Evolutionary conservation across 2,329 filamentous ascomycete genomes (phyloP).

Genomic region (Cladophialophora immunda): DNA sequence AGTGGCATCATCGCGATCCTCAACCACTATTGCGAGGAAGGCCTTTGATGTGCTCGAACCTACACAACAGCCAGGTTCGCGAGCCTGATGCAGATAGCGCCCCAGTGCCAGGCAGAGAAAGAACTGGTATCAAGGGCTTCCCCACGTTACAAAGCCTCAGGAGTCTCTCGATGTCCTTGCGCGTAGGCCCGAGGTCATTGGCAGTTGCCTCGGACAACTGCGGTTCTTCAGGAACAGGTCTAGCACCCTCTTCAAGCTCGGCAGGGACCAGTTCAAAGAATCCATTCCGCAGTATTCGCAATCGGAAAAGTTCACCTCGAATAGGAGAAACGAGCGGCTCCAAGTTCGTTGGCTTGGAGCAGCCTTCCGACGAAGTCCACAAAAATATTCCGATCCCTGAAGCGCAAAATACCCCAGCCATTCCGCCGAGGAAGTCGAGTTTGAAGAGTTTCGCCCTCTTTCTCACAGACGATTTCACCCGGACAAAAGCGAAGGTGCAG

Average conservation of each 20-base stretch:
- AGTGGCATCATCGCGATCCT: not conserved
- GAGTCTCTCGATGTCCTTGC: slow-evolving; percentile 24
- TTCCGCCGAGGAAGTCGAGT: slow-evolving; percentile 25
- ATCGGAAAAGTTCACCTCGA: slow-evolving; percentile 20
- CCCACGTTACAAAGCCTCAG: slow-evolving; percentile 22
- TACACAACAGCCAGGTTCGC: not conserved
- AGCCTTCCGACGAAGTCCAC: not conserved
- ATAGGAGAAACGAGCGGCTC: slow-evolving; percentile 8
- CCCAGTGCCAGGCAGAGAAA: not conserved
- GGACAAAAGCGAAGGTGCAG: not conserved
- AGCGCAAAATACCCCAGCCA: not conserved
- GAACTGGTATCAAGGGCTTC: not conserved
- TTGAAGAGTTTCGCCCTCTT: slow-evolving; percentile 21
- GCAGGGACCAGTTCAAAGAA: slow-evolving; percentile 15
- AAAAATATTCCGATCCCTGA: not conserved
- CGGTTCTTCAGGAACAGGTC: not conserved
- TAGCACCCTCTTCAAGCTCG: slow-evolving; percentile 1
- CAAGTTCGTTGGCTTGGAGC: not conserved
- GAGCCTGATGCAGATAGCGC: slow-evolving; percentile 4
- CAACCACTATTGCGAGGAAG: slow-evolving; percentile 22
- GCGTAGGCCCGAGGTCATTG: slow-evolving; percentile 11
- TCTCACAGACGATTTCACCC: slow-evolving; percentile 12
- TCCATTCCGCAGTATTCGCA: slow-evolving; percentile 25
- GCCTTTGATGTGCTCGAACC: slow-evolving; percentile 21
- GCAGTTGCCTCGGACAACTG: not conserved